Percentiles rank a stretch among this genome's conserved stretches.
phyloP scores from a whole-genome alignment of 2,329 filamentous ascomycete genomes.

The Aspergillus uvarum region DNA sequence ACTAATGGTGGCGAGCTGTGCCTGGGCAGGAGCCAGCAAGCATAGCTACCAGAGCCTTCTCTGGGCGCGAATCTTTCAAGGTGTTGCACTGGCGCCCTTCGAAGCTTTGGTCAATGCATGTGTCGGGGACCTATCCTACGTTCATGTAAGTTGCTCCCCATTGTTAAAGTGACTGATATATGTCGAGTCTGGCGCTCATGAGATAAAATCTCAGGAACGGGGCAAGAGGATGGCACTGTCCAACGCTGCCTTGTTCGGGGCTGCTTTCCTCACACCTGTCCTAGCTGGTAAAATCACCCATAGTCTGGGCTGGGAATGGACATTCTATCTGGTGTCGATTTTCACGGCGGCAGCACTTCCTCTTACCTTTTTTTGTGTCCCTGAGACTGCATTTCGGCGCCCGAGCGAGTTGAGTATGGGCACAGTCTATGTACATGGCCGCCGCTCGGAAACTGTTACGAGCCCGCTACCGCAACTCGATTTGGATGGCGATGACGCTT shows the following conservation, averaged over 20 bases:
- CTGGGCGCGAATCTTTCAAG: slow-evolving; percentile 79
- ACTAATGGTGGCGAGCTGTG: slow-evolving; percentile 72
- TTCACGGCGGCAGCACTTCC: slow-evolving; percentile 72
- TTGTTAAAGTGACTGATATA: not conserved
- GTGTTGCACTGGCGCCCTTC: slow-evolving; percentile 81
- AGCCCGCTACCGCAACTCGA: slow-evolving; percentile 12
- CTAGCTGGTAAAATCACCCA: slow-evolving; percentile 82
- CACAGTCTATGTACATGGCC: slow-evolving; percentile 45
- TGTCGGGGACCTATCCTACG: slow-evolving; percentile 86
- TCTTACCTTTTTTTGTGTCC: slow-evolving; percentile 72
- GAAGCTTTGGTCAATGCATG: slow-evolving; percentile 86
- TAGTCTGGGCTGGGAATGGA: slow-evolving; percentile 78
- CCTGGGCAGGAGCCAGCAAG: slow-evolving; percentile 72
- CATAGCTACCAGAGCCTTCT: slow-evolving; percentile 70
- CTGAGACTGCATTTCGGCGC: slow-evolving; percentile 77
- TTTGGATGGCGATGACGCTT: not conserved
- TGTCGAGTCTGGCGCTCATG: not conserved
- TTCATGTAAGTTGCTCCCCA: slow-evolving; percentile 61
- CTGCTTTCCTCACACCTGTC: slow-evolving; percentile 79
- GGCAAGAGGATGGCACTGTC: slow-evolving; percentile 83
- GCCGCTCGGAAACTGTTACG: slow-evolving; percentile 12
- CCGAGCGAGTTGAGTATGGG: slow-evolving; percentile 69
- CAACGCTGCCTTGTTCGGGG: slow-evolving; percentile 69
- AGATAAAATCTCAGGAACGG: slow-evolving; percentile 54
- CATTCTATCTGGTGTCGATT: slow-evolving; percentile 84